Evolutionary conservation across 345 rosid species (phyloP), one percentile per base, ranked within the genome.

Genomic region (Pistacia integerrima): DNA sequence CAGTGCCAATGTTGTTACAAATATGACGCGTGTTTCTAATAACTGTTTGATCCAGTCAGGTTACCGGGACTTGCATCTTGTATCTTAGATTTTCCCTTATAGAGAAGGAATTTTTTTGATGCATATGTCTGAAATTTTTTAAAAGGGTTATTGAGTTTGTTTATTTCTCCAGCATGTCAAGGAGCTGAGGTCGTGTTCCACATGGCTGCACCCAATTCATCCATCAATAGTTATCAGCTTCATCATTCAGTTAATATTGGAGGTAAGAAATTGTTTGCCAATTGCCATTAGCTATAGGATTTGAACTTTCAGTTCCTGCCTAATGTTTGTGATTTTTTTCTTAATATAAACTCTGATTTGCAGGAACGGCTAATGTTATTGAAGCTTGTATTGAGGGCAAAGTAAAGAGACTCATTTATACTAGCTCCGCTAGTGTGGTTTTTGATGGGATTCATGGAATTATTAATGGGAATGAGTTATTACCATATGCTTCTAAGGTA

Each of bases 151-250:
- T 41, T 22, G 25, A 33, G 48, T 49, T 61, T 11, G 52, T 74
- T 68, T 51, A 22, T 84, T 4, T 16, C 8, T 81, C 68, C 82
- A 96, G 98, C 86, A 51, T 84, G 79, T 71, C 78, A 89, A 77
- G 99, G 98, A 69, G 94, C 83, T 17, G 92, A 93, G 70, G 98
- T 89, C 8, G 94, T 96, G 6, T 93, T 90, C 84, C 99, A 96
- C 78, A 92, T 90, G 98, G 99, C 99, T 49, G 98, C 99, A 65
- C 99, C 99, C 5, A 85, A 93, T 90, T 96, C 99, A 12, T 92
- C 98, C 3, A 87, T 93, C 73, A 96, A 96, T 60, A 85, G 79
- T 77, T 77, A 80, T 72, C 83, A 88, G 87, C 97, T 96, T 75
- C 99, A 96, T 22, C 82, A 88, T 79, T 91, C 98, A 11, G 99